A percentile compares a stretch with the other conserved stretches of the same genome.
phyloP scores from a whole-genome alignment of 768 basidiomycete genomes.

The Roridomyces roridus region DNA sequence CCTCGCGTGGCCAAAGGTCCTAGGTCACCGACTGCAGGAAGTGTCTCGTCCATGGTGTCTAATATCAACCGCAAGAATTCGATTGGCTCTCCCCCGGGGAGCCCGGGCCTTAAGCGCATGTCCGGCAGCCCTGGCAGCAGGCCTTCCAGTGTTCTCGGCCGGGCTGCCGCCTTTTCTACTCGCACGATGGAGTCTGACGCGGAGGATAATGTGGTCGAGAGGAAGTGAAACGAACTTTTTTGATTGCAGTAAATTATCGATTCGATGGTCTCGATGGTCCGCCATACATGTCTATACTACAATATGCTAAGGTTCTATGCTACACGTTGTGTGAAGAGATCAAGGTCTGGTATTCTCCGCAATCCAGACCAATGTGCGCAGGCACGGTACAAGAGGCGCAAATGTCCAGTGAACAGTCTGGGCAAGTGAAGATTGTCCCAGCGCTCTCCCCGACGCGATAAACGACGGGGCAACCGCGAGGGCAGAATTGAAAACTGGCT shows the following conservation, averaged over 20 bases:
- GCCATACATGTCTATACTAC: background rate
- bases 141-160: slow-evolving; percentile 56
- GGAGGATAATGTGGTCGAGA: slow-evolving; percentile 71
- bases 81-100: slow-evolving; percentile 43
- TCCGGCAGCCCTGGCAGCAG: slow-evolving; percentile 53
- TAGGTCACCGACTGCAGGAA: slow-evolving; percentile 45
- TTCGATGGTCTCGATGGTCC: slow-evolving; percentile 1
- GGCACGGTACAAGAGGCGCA: slow-evolving; percentile 17
- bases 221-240: slow-evolving; percentile 31
- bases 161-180: slow-evolving; percentile 62
- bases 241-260: slow-evolving; percentile 8
- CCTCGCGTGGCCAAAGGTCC: slow-evolving; percentile 57
- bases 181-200: slow-evolving; percentile 87
- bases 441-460: slow-evolving; percentile 1
- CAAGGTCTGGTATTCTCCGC: background rate
- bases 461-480: slow-evolving; percentile 15
- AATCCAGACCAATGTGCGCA: slow-evolving; percentile 10
- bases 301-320: background rate
- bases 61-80: slow-evolving; percentile 59
- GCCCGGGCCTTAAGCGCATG: slow-evolving; percentile 50
- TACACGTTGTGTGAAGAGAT: background rate
- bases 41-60: slow-evolving; percentile 61
- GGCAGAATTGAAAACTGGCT: slow-evolving; percentile 12
- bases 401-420: slow-evolving; percentile 9
- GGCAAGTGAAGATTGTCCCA: slow-evolving; percentile 11